Percentiles rank a stretch among this genome's conserved stretches.
Conservation (phyloP, 2,329 filamentous ascomycete genomes). For the Leptosphaerulina australis region DNA sequence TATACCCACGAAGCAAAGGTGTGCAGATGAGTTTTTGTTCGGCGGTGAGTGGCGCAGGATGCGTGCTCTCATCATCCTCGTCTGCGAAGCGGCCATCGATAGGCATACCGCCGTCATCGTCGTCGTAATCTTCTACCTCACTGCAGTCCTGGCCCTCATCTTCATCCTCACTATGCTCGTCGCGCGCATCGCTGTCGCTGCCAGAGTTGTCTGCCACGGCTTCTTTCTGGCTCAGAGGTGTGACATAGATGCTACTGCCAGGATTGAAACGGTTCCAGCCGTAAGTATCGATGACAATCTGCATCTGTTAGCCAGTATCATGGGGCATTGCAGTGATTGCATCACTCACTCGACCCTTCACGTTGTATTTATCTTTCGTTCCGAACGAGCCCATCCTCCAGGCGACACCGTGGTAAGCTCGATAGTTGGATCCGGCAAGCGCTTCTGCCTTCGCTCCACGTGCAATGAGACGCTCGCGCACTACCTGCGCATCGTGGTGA, state of each 20-base stretch:
- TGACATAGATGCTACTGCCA: conserved; percentile 47
- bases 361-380: conserved; percentile 33
- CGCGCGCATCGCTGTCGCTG: conserved; percentile 16
- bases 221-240: conserved; percentile 45
- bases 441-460: conserved; percentile 82
- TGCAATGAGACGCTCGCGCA: conserved; percentile 71
- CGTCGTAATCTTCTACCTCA: conserved; percentile 13
- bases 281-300: conserved; percentile 60
- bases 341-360: conserved; percentile 18
- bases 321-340: conserved; percentile 42
- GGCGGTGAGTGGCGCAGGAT: conserved; percentile 67
- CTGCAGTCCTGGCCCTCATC: conserved; percentile 36
- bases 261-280: conserved; percentile 60
- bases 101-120: conserved; percentile 18
- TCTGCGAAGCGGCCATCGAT: conserved; percentile 20
- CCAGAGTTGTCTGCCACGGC: conserved; percentile 6
- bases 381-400: conserved; percentile 29
- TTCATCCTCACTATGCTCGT: conserved; percentile 26
- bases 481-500: conserved; percentile 69
- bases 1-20: conserved; percentile 81
- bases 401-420: conserved; percentile 74
- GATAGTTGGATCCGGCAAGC: conserved; percentile 77
- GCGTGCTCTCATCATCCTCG: conserved; percentile 17
- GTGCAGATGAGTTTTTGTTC: conserved; percentile 82
- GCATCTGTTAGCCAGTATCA: conserved; percentile 31